Conservation (phyloP, 192 early-diverging fungal species). For the Podila verticillata region DNA sequence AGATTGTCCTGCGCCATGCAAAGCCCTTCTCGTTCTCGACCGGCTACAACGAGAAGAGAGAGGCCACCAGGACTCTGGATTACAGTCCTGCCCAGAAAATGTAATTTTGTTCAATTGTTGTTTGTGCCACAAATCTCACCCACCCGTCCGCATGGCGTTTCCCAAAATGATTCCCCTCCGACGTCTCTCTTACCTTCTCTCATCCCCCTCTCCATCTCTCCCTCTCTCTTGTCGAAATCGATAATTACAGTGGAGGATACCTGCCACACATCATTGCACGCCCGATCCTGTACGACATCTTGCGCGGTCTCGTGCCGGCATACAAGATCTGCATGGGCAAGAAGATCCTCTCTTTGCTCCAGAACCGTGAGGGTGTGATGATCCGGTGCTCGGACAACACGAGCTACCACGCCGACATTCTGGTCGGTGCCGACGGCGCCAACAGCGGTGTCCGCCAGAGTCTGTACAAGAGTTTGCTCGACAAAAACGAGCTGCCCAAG, state of each 20-base stretch:
- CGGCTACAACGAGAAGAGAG: constrained; percentile 30
- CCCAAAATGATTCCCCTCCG: not conserved
- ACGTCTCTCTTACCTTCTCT: not conserved
- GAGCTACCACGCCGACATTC: not conserved
- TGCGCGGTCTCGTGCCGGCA: not conserved
- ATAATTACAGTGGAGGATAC: not conserved
- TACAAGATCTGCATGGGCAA: constrained; percentile 2
- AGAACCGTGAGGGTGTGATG: not conserved
- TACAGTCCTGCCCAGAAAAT: constrained; percentile 37
- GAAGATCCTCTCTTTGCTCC: constrained; percentile 3
- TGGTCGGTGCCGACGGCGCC: constrained; percentile 4
- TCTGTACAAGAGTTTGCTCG: not conserved
- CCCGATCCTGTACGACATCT: constrained; percentile 1
- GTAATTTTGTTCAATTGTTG: constrained; percentile 1
- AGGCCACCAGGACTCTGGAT: constrained; percentile 23
- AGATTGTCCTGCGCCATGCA: constrained; percentile 14
- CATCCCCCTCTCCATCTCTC: not conserved
- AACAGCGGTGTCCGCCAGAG: not conserved
- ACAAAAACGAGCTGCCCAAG: not conserved
- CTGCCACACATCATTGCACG: constrained; percentile 4
- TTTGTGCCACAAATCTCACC: not conserved
- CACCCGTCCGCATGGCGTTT: not conserved
- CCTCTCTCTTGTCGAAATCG: not conserved
- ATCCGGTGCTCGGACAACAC: constrained; percentile 4
- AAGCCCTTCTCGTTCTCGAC: constrained; percentile 31